Evolutionary conservation across 169 alveolate genomes (phyloP).

Genomic region (Pseudocohnilembus persalinus): DNA sequence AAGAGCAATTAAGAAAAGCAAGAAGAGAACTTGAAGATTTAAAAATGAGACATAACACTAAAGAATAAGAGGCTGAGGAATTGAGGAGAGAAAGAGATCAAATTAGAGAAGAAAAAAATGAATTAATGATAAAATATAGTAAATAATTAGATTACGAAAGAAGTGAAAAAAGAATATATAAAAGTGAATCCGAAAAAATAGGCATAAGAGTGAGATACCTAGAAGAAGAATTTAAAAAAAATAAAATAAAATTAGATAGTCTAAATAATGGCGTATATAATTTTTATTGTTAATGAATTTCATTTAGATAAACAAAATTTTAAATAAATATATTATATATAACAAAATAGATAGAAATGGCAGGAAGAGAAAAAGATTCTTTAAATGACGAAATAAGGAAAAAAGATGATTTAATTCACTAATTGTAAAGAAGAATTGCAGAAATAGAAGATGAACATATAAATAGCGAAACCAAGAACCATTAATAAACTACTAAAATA

Average conservation of each 20-base stretch:
- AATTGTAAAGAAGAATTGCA: constrained; percentile 37
- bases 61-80: constrained; percentile 44
- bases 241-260: constrained; percentile 35
- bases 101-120: constrained; percentile 50
- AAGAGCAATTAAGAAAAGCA: constrained; percentile 34
- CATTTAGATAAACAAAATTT: too few relatives aligned
- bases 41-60: constrained; percentile 9
- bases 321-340: too few relatives aligned
- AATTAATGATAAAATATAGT: constrained; percentile 34
- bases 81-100: constrained; percentile 47
- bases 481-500: constrained; percentile 20
- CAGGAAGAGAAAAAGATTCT: constrained; percentile 38
- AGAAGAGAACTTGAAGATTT: constrained; percentile 40
- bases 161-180: constrained; percentile 42
- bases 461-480: constrained; percentile 12
- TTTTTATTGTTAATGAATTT: too few relatives aligned
- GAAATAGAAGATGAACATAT: constrained; percentile 43
- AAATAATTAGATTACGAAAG: constrained; percentile 40
- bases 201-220: constrained; percentile 35
- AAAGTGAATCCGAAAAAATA: constrained; percentile 39
- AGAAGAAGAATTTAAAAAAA: constrained; percentile 46
- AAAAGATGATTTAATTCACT: constrained; percentile 45
- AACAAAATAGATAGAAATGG: constrained; percentile 17
- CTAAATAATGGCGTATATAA: constrained; percentile 1
- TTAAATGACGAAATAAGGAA: constrained; percentile 36